These are phyloP conservation scores for Mycena haematopus DNA, from an alignment of 768 basidiomycete genomes.

Conservation along the genomic window DNA sequence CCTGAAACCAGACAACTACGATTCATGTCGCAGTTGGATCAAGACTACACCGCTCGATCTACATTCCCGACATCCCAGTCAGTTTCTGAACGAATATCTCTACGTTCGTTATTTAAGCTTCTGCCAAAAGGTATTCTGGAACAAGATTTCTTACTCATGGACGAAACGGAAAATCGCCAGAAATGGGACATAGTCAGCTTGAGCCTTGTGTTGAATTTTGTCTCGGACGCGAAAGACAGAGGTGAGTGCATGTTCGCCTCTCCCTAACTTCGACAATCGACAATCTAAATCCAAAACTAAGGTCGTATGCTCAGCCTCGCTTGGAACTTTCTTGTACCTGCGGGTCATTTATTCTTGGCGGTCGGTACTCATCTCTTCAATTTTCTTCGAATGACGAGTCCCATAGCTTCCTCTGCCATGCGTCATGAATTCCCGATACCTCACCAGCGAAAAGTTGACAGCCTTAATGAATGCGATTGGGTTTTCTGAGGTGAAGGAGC, in stretches of 20 bases:
- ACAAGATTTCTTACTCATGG: constrained; percentile 83
- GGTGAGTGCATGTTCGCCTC: constrained; percentile 50
- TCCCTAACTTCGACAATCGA: constrained; percentile 3
- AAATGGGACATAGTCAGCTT: constrained; percentile 85
- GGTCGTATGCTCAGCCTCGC: constrained; percentile 76
- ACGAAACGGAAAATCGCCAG: constrained; percentile 51
- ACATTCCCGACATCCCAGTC: constrained; percentile 74
- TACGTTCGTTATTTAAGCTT: not conserved
- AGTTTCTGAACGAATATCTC: not conserved
- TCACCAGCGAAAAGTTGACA: constrained; percentile 64
- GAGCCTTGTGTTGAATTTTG: constrained; percentile 91
- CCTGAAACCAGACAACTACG: constrained; percentile 83
- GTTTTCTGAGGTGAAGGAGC: constrained; percentile 62
- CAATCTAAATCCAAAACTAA: constrained; percentile 35
- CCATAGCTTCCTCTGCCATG: constrained; percentile 83
- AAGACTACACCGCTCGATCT: constrained; percentile 80
- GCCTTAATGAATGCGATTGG: constrained; percentile 67
- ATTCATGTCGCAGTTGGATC: constrained; percentile 72
- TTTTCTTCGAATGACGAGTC: not conserved
- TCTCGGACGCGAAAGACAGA: constrained; percentile 74
- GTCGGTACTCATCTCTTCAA: constrained; percentile 47
- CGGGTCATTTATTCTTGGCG: constrained; percentile 73
- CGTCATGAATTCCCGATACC: constrained; percentile 84
- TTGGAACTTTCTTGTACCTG: constrained; percentile 56
- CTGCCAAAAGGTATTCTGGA: constrained; percentile 59